Base-by-base conservation (phyloP, 495 filamentous ascomycete genomes). In the Oidiodendron maius region DNA sequence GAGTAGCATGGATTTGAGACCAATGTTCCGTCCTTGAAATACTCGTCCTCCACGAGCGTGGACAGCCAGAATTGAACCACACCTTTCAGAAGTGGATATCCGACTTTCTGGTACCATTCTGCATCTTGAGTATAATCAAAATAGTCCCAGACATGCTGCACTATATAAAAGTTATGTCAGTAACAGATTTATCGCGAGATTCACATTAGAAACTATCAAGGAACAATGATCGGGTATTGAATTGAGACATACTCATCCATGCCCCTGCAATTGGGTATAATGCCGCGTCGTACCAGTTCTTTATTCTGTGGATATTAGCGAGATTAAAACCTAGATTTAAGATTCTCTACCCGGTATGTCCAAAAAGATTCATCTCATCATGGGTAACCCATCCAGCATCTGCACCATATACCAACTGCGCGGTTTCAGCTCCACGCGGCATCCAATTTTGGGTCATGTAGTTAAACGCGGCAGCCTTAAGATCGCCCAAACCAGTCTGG, bases 361-460 rank as follows among this genome's bases (percentile, higher is more conserved):
- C 72, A 30, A 78, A 78, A 17, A 68, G 70, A 42, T 77, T 74
- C 28, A 73, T 60, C 52, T 74, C 69, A 46, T 72, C 56, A 34
- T 73, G 68, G 9, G 61, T 49, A 0, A 76, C 74, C 74, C 71
- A 77, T 6, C 71, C 71, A 11, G 62, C 62, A n/a, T n/a, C n/a
- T n/a, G 52, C 61, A 10, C 66, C 64, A 28, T 78, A 78, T 3
- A 76, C 52, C 9, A 75, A 52, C 23, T 62, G 50, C 4, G 75
- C 73, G 0, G 71, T 76, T 47, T 76, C 70, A 4, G 64, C 53
- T 13, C 75, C 75, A 11, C 70, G 63, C 12, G 72, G 71, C 3
- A 66, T 64, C 74, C 74, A 76, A 0, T 66, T 76, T n/a, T 75
- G 57, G n/a, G 60, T 48, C 59, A 78, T 76, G 30, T 69, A 76